Evolutionary conservation across 208 protist genomes (phyloP).

Genomic region (Kentomonas sorsogonicus): DNA sequence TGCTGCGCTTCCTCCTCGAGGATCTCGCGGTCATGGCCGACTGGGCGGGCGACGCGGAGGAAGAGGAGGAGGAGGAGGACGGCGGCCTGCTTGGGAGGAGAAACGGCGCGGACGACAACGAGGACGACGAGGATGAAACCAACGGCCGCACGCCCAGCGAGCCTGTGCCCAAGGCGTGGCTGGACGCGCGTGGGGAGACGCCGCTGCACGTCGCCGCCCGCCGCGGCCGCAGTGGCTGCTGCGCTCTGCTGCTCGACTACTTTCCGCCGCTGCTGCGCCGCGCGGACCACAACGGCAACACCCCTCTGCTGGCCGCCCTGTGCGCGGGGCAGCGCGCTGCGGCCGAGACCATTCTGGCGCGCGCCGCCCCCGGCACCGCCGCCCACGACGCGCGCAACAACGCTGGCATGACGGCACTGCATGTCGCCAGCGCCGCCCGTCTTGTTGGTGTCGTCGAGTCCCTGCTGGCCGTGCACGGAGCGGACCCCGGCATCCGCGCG

Average conservation of each 20-base stretch:
- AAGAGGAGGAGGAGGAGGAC: too few species aligned
- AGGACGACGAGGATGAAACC: too few species aligned
- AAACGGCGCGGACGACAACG: too few species aligned
- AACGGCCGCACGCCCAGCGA: slow-evolving; percentile 1
- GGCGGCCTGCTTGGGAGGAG: too few species aligned
- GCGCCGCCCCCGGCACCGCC: slow-evolving; percentile 29
- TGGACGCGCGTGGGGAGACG: slow-evolving; percentile 51
- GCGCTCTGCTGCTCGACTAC: slow-evolving; percentile 34
- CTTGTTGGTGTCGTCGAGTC: slow-evolving; percentile 29
- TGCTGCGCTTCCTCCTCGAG: slow-evolving; percentile 49
- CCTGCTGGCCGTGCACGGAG: slow-evolving; percentile 21
- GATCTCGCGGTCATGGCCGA: slow-evolving; percentile 30
- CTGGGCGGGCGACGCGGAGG: slow-evolving; percentile 2
- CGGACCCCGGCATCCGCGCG: background rate
- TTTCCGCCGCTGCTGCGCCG: slow-evolving; percentile 28
- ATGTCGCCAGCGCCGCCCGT: slow-evolving; percentile 47
- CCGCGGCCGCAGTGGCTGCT: slow-evolving; percentile 31
- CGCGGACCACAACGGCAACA: slow-evolving; percentile 55
- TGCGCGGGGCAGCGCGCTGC: slow-evolving; percentile 27
- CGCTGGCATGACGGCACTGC: slow-evolving; percentile 47
- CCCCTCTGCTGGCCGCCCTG: slow-evolving; percentile 61
- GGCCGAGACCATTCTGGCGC: slow-evolving; percentile 49
- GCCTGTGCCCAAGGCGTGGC: background rate
- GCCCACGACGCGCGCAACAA: slow-evolving; percentile 37
- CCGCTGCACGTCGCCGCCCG: slow-evolving; percentile 69